Evolutionary conservation across 257 asterid genomes (phyloP).

Genomic region (Solanum medicagineum): DNA sequence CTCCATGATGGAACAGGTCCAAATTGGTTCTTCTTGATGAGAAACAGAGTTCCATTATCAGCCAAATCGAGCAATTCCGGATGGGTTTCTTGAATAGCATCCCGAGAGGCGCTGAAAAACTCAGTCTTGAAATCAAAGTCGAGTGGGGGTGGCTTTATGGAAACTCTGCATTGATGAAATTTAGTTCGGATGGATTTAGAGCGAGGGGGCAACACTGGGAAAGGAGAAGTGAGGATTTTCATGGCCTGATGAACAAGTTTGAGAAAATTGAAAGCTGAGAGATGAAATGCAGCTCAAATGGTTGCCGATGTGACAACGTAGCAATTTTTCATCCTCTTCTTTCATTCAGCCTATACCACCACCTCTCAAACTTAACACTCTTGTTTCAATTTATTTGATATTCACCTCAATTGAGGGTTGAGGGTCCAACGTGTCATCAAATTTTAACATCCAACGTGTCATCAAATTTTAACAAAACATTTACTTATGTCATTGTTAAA

Average conservation of each 20-base stretch:
- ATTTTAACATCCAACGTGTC: no score
- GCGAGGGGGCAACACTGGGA: background rate
- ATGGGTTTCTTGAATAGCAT: conserved; percentile 42
- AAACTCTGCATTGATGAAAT: conserved; percentile 1
- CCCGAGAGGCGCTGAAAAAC: conserved; percentile 32
- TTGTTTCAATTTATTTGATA: no score
- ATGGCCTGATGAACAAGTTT: background rate
- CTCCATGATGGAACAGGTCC: conserved; percentile 89
- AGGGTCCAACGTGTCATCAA: rapidly evolving
- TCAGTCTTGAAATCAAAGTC: conserved; percentile 52
- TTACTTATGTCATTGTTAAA: no score
- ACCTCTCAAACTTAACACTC: no score
- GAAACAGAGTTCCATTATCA: conserved; percentile 47
- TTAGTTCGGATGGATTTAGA: background rate
- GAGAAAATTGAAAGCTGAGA: no score
- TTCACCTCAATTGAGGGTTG: no score
- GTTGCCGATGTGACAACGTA: background rate
- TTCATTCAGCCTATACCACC: background rate
- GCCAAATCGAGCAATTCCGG: conserved; percentile 71
- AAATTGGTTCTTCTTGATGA: conserved; percentile 44
- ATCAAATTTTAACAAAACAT: no score
- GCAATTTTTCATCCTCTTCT: background rate
- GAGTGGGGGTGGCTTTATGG: conserved; percentile 54
- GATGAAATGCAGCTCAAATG: background rate
- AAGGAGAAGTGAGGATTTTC: background rate